Evolutionary conservation across 192 early-diverging fungal species (phyloP), one percentile per base, ranked within the genome.

Genomic region (Gryganskiella cystojenkinii): DNA sequence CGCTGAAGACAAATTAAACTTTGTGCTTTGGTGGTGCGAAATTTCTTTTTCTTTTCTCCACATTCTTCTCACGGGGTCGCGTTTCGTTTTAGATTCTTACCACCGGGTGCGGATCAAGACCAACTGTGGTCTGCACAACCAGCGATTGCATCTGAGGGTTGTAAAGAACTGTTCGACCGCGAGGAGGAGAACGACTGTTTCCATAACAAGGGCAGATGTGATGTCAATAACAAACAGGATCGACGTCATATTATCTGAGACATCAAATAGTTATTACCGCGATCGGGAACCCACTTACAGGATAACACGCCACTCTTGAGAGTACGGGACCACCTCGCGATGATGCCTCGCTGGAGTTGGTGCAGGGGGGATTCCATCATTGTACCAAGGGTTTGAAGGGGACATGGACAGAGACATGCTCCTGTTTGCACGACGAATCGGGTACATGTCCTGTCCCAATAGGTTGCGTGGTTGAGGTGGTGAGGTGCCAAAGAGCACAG

Each of bases 101-200:
- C 24, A 68, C 58, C 51, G 56, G 50, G 57, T 64, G 81, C 3
- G 69, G 63, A 49, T 60, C 70, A 7, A 59, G 56, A 1, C 74
- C 63, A 33, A 69, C 56, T 37, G 79, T 42, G 61, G 81, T 61
- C 82, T 82, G 44, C 84, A 84, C 59, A 79, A 84, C 17, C 88
- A 81, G 28, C 60, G 80, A 61, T 80, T 78, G 82, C 35, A 78
- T 84, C 31, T 88, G 85, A 14, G 84, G 83, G 68, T 92, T 91
- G 52, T 89, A 92, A 9, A 94, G 74, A 0, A 94, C 92, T 14
- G 89, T 70, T 24, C 92, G 87, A 20, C 86, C 86, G 27, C 58
- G 59, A 33, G 51, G 58, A 20, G 53, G 56, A n/a, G 72, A 76
- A 0, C 72, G 72, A 3, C 72, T 76, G 61, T 11, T 8, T 27